phyloP scores from a whole-genome alignment of 345 rosid species.

The Eucalyptus cloeziana region DNA sequence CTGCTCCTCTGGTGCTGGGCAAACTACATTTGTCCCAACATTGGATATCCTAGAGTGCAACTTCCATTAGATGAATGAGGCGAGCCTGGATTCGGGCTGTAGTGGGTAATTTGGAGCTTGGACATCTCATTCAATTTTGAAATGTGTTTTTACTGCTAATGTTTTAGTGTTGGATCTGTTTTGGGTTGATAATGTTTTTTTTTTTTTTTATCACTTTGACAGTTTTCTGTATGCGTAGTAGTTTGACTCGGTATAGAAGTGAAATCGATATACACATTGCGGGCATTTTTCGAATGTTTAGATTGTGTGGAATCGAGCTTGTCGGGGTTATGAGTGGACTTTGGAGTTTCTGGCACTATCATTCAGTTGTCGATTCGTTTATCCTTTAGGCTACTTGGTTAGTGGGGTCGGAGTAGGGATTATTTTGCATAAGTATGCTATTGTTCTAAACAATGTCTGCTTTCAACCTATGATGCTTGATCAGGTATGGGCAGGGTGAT shows the following conservation, averaged over 20 bases:
- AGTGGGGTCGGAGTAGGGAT: not conserved
- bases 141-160: not conserved
- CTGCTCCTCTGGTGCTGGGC: not conserved
- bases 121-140: not conserved
- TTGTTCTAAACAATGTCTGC: not conserved
- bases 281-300: not conserved
- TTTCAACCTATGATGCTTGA: not conserved
- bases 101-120: not conserved
- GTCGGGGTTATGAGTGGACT: not conserved
- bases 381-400: not conserved
- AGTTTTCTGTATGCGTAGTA: not conserved
- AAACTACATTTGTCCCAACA: not conserved
- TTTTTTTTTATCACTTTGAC: too few species aligned
- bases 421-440: not conserved
- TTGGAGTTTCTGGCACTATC: not conserved
- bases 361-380: accelerated
- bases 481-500: not conserved
- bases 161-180: not conserved
- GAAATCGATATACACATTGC: too few species aligned
- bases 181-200: not conserved
- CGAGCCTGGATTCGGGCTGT: not conserved
- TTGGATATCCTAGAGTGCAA: too few species aligned
- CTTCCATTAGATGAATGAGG: not conserved
- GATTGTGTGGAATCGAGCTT: not conserved
- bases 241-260: not conserved